Base-by-base conservation (phyloP, 768 basidiomycete genomes). In the Phanerodontia chrysosporium region DNA sequence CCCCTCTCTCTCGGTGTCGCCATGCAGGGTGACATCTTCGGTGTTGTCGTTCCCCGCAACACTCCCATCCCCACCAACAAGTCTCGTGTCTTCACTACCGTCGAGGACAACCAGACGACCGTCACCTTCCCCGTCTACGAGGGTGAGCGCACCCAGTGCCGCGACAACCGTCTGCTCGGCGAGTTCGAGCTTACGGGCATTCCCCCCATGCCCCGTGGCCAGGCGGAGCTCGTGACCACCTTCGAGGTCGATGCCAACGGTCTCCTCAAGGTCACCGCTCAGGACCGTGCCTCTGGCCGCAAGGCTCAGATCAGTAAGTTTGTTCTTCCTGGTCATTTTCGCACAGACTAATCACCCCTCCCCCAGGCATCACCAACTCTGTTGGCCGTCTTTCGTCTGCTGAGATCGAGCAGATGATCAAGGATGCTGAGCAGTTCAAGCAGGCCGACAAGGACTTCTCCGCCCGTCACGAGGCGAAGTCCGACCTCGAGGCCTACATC, bases 61-160 rank as follows among this genome's bases (percentile, higher is more conserved):
- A 98, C 97, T 65, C 94, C 96, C 69, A 98, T 99, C 75, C 97
- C 97, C 58, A 95, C 96, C 73, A 98, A 95, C 87, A 99, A 98
- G 81, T 95, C 94, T 39, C 84, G 97, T 72, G 92, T 91, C 52
- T 99, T 99, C 84, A 99, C 97, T 67, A 99, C 97, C 56, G 97
- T 99, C 64, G 97, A 99, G 85, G 97, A 99, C 83, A 99, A 98
- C 83, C 97, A 98, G 79, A 99, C 97, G 62, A 96, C 92, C 62
- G 97, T 99, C 79, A 98, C 96, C 65, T 99, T 98, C 93, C 97
- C 97, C 68, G 97, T 99, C 85, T 98, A 99, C 78, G 97, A 99
- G 83, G 97, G 97, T 72, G 97, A 99, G 80, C 95, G 97, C 66
- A 98, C 96, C 32, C 96, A 98, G 72, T 99, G 97, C 82, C 92